Evolutionary conservation across 2,329 filamentous ascomycete species (phyloP).

Genomic region (Bertia moriformis): DNA sequence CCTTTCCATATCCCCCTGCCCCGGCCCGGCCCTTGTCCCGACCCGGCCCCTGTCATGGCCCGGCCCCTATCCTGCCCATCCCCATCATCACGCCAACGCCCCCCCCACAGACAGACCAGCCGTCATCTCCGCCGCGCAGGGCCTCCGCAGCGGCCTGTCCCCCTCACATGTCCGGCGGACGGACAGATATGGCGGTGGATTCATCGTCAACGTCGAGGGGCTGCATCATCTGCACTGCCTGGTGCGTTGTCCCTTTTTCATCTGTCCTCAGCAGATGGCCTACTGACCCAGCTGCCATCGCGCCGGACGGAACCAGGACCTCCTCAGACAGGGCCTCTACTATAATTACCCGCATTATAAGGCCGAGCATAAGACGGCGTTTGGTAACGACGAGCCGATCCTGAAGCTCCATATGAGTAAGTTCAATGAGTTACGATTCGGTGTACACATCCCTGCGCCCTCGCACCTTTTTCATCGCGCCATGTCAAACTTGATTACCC

Average conservation of each 20-base stretch:
- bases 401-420: conserved; percentile 40
- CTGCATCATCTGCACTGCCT: conserved; percentile 43
- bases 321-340: conserved; percentile 39
- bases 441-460: too few relatives aligned
- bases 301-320: conserved; percentile 18
- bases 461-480: too few relatives aligned
- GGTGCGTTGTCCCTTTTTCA: conserved; percentile 13
- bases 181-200: conserved; percentile 40
- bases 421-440: conserved; percentile 14
- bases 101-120: conserved; percentile 26
- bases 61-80: background rate
- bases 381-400: conserved; percentile 38
- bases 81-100: conserved; percentile 1
- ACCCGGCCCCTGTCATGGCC: background rate
- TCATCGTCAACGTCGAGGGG: conserved; percentile 39
- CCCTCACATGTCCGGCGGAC: conserved; percentile 37
- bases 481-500: too few relatives aligned
- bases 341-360: conserved; percentile 47
- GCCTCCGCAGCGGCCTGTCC: conserved; percentile 31
- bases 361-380: conserved; percentile 29
- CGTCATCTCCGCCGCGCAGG: conserved; percentile 31
- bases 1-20: background rate
- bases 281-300: conserved; percentile 5
- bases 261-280: background rate
- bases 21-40: background rate